These are phyloP conservation scores for Patellaria atrata DNA, from an alignment of 495 filamentous ascomycete species.

Conservation along the genomic window DNA sequence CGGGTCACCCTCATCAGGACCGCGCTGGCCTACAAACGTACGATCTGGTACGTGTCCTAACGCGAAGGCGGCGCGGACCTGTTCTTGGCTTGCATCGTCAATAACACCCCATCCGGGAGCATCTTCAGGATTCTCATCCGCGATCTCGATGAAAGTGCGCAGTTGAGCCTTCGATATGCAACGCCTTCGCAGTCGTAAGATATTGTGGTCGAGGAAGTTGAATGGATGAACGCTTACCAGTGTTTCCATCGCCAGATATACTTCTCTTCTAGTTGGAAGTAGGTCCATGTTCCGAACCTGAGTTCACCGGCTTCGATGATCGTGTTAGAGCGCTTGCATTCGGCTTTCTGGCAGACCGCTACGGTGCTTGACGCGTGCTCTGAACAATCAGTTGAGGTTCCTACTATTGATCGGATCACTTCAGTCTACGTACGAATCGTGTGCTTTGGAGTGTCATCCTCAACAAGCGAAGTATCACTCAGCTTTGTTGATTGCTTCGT, in stretches of 20 bases:
- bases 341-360: conserved; percentile 6
- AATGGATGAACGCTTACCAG: conserved; percentile 4
- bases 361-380: conserved; percentile 6
- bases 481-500: too few species aligned
- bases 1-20: too few species aligned
- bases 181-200: conserved; percentile 2
- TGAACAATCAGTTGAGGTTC: too few species aligned
- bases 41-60: conserved; percentile 3
- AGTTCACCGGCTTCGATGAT: conserved; percentile 12
- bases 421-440: too few species aligned
- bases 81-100: conserved; percentile 7
- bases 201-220: background rate
- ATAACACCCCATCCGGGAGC: background rate
- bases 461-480: too few species aligned
- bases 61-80: conserved; percentile 6
- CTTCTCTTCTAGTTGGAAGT: background rate
- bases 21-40: too few species aligned
- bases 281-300: conserved; percentile 1
- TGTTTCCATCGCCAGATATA: conserved; percentile 5
- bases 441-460: too few species aligned
- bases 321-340: conserved; percentile 2
- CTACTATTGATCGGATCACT: too few species aligned
- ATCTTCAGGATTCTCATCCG: conserved; percentile 2
- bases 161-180: conserved; percentile 3
- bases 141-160: background rate